Percentiles rank a stretch among this genome's conserved stretches.
phyloP scores from a whole-genome alignment of 495 filamentous ascomycete species.

The Corynascus novoguineensis region DNA sequence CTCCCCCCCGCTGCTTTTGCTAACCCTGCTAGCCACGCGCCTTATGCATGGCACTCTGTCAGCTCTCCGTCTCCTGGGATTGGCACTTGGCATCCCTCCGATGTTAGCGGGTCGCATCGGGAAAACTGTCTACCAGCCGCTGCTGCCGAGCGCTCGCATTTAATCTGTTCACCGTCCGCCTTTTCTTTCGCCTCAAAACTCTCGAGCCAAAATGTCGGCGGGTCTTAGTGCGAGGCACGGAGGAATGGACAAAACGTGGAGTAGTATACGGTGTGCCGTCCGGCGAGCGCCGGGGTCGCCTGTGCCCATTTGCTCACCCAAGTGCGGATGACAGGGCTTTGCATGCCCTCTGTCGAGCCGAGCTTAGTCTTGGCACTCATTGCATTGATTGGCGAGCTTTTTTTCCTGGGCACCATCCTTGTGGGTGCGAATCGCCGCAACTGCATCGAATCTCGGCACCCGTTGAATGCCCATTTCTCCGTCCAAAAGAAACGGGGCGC shows the following conservation, averaged over 20 bases:
- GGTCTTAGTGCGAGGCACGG: neutral
- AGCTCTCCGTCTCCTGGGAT: neutral
- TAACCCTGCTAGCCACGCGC: slow-evolving; percentile 7
- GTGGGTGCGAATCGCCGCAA: neutral
- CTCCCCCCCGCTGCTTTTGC: neutral
- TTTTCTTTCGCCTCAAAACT: no score
- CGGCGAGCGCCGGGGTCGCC: no score
- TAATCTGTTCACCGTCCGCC: no score
- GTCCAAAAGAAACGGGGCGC: neutral
- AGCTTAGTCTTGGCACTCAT: slow-evolving; percentile 8
- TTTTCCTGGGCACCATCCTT: neutral
- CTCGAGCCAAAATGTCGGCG: no score
- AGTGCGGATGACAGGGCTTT: no score
- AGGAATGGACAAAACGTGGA: neutral
- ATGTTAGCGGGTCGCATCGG: no score
- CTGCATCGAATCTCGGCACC: slow-evolving; percentile 5
- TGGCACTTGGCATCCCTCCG: no score
- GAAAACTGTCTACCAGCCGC: no score
- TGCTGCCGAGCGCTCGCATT: no score
- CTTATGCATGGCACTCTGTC: slow-evolving; percentile 5
- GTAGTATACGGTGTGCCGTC: no score
- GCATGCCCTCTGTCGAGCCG: slow-evolving; percentile 1
- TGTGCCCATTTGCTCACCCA: neutral
- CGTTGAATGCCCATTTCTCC: neutral
- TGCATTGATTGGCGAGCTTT: neutral